Conservation (phyloP, 1,139 yeast species). For the Saccharomyces hybrid region DNA sequence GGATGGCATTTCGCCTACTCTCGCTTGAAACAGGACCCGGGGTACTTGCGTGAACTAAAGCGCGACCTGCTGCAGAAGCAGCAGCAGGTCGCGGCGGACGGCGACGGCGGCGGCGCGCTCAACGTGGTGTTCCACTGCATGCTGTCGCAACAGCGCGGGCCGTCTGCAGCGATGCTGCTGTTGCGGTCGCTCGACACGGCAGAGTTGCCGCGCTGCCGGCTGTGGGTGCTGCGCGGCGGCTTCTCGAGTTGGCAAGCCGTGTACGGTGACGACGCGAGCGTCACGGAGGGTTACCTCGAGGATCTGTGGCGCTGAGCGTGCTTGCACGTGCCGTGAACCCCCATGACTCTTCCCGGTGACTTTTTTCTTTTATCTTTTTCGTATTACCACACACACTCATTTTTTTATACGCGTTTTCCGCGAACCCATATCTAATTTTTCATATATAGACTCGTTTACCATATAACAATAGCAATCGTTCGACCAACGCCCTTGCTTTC, state of each 20-base stretch:
- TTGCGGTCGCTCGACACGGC: slow-evolving; percentile 45
- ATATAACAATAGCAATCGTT: not conserved
- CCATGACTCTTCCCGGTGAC: not conserved
- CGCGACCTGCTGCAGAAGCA: slow-evolving; percentile 37
- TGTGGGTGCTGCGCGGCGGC: slow-evolving; percentile 77
- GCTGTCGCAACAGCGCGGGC: slow-evolving; percentile 84
- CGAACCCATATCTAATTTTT: not conserved
- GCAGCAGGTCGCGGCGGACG: not conserved
- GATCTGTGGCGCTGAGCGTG: slow-evolving; percentile 43
- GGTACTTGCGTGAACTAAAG: slow-evolving; percentile 57
- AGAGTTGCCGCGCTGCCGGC: slow-evolving; percentile 38
- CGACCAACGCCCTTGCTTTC: not conserved
- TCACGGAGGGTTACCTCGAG: slow-evolving; percentile 60
- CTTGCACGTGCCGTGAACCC: not conserved
- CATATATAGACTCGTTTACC: not conserved
- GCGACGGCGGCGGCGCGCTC: slow-evolving; percentile 30
- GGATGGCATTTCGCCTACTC: slow-evolving; percentile 26
- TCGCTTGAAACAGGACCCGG: slow-evolving; percentile 54
- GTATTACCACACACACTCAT: not conserved
- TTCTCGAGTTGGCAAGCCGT: slow-evolving; percentile 72
- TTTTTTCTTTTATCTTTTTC: not conserved
- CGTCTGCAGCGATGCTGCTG: slow-evolving; percentile 67
- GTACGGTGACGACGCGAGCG: slow-evolving; percentile 57
- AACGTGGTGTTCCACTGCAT: slow-evolving; percentile 84
- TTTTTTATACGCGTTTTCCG: not conserved